Evolutionary conservation across 2,329 filamentous ascomycete genomes (phyloP).

Genomic region (Cytospora schulzeri): DNA sequence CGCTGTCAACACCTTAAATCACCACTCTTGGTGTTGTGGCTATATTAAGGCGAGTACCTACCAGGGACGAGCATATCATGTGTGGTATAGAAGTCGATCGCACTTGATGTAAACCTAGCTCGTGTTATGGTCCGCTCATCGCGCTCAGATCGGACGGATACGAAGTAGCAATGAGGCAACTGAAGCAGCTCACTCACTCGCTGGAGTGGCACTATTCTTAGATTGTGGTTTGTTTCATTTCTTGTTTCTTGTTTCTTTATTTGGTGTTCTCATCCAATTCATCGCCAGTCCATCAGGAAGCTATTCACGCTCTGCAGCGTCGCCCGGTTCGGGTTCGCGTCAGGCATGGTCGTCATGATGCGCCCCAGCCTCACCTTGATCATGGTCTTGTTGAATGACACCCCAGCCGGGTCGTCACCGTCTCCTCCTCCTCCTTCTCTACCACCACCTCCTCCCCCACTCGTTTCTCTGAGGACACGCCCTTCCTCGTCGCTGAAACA

Average conservation of each 20-base stretch:
- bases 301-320: constrained; percentile 92
- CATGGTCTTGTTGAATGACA: constrained; percentile 68
- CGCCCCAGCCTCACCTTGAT: constrained; percentile 79
- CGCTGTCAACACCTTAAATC: background rate
- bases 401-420: constrained; percentile 29
- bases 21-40: background rate
- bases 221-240: background rate
- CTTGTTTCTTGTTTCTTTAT: background rate
- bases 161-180: background rate
- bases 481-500: constrained; percentile 67
- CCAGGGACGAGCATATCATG: background rate
- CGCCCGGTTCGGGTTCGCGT: constrained; percentile 79
- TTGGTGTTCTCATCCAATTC: background rate
- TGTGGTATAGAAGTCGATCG: background rate
- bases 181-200: background rate
- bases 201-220: background rate
- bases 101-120: background rate
- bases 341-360: constrained; percentile 77
- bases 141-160: background rate
- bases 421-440: constrained; percentile 24
- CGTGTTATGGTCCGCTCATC: background rate
- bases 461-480: constrained; percentile 33
- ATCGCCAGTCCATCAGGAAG: constrained; percentile 70
- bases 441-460: no score
- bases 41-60: background rate